Percentiles rank a stretch among this genome's conserved stretches.
phyloP scores from a whole-genome alignment of 441 rosid genomes.

The Macaranga tanarius region DNA sequence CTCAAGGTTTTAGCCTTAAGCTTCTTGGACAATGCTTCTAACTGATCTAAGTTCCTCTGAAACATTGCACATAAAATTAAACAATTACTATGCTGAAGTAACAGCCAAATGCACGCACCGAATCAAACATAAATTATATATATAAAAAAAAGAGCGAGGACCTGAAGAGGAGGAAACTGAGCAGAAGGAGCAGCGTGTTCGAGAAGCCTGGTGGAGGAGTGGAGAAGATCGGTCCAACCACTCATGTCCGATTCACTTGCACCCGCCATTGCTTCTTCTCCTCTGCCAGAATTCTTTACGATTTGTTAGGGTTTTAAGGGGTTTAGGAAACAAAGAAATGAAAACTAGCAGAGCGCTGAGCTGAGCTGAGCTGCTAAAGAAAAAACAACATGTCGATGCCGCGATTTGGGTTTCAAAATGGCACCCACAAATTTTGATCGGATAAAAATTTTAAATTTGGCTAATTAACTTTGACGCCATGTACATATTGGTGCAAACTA shows the following conservation, averaged over 20 bases:
- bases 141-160: slow-evolving; percentile 25
- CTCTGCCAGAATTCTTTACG: no score
- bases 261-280: slow-evolving; percentile 33
- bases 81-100: neutral
- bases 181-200: slow-evolving; percentile 97
- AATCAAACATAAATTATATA: neutral
- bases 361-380: no score
- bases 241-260: slow-evolving; percentile 75
- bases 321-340: no score
- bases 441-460: no score
- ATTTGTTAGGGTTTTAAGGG: no score
- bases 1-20: slow-evolving; percentile 87
- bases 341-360: no score
- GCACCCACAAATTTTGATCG: no score
- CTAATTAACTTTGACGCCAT: no score
- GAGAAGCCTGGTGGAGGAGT: slow-evolving; percentile 85
- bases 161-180: slow-evolving; percentile 99
- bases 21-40: slow-evolving; percentile 92
- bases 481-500: no score
- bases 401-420: no score
- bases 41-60: slow-evolving; percentile 90
- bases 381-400: no score
- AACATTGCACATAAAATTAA: slow-evolving; percentile 9
- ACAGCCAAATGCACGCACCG: neutral
- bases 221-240: slow-evolving; percentile 89